Percentiles rank a stretch among this genome's conserved stretches.
Evolutionary conservation across 192 early-diverging fungal species (phyloP).

Genomic region (Gigaspora rosea): DNA sequence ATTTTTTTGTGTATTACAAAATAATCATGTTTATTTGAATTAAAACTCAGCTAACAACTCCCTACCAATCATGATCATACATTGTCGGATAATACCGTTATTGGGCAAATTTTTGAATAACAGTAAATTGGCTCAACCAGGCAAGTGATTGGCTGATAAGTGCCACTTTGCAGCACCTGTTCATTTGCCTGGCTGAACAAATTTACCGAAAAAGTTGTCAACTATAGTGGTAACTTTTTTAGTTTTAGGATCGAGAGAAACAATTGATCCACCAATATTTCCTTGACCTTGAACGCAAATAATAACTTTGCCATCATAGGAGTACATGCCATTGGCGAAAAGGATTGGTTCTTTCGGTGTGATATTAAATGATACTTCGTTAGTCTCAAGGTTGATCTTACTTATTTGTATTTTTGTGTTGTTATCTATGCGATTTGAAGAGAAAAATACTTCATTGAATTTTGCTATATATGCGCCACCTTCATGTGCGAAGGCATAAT

Average conservation of each 20-base stretch:
- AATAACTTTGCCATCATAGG: background rate
- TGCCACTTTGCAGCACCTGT: no score
- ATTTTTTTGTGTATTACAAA: no score
- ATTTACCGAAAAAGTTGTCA: background rate
- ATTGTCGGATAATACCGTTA: no score
- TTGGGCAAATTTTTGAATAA: no score
- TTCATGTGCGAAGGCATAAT: background rate
- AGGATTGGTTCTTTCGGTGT: background rate
- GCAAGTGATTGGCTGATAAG: no score
- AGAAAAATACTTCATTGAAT: background rate
- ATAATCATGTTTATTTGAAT: no score
- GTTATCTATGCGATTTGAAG: background rate
- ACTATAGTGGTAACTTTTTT: background rate
- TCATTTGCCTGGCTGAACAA: no score
- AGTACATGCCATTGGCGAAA: background rate
- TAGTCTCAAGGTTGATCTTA: background rate
- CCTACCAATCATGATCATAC: no score
- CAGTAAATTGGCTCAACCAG: no score
- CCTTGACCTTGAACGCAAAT: conserved; percentile 8
- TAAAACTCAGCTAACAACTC: no score
- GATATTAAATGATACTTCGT: background rate
- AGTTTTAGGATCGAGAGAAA: background rate
- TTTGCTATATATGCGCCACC: background rate
- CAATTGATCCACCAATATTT: conserved; percentile 3
- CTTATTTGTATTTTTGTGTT: background rate